Base-by-base conservation (phyloP, 2,329 filamentous ascomycete genomes). In the Aureobasidium sp. region DNA sequence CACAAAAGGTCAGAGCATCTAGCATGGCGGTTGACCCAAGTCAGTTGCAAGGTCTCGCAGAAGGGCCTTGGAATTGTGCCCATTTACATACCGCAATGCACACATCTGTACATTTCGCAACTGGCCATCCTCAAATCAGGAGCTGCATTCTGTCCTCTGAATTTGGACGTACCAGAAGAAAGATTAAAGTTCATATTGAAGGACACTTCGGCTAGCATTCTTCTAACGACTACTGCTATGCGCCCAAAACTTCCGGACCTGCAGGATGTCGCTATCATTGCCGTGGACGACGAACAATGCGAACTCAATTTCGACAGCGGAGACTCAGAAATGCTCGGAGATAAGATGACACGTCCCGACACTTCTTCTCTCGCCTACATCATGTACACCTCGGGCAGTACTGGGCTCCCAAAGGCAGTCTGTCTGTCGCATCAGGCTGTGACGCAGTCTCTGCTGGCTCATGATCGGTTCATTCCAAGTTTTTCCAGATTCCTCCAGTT, bases 311-410 rank as follows among this genome's bases (percentile, higher is more conserved):
- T 9, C 20, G 7, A 20, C 7, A 27, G 2, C 17, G 11, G 42
- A 36, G 5, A 1, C 22, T 36, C 29, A 5, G 25, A 27, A 27
- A 17, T 41, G 27, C 20, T 31, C 31, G 48, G 51, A 22, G 34
- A 31, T 31, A 22, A 45, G 12, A 5, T 37, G 15, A 2, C 6
- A 6, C 39, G 22, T 31, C 34, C 27, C 15, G 14, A 34, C 12
- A n/a, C 45, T 41, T 48, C 56, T 15, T 48, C 60, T 64, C 72
- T 92, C 27, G 91, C 92, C 27, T 97, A 97, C 77, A 84, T 96
- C 63, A 91, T 96, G 85, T 97, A 96, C 72, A 96, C 92, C 0
- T 95, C 90, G 49, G 91, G 91, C 3, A 95, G 90, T 5, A 96
- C 91, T 0, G 92, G 92, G 14, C 85, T 86, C 5, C 92, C 92